Evolutionary conservation across 1,139 yeast genomes (phyloP), one percentile per base, ranked within the genome.

Genomic region (Sugiyamaella sp.): DNA sequence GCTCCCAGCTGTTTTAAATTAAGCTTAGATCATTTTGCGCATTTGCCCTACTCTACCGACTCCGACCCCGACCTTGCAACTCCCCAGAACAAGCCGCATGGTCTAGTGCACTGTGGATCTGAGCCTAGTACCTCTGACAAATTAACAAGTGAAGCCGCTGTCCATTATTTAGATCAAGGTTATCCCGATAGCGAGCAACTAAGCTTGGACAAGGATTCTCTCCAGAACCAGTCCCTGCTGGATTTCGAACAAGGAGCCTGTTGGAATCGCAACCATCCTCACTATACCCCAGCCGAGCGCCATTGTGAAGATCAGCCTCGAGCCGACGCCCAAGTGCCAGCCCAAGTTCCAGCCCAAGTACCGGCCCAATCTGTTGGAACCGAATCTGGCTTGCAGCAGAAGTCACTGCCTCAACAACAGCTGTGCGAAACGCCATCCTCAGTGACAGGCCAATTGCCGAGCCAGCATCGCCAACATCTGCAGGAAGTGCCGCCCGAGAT

Each of bases 1-100:
- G 35, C 14, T 29, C 35, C 35, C 4, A 29, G 14, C n/a, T 29
- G 35, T 29, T 29, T 29, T 29, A 29, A 29, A 29, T 29, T 29
- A 29, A 29, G 35, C 35, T 29, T 29, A 29, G 35, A 29, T 29
- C 35, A 29, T 29, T 29, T 29, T 29, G 35, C 35, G 35, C 35
- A 29, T 5, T 29, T 29, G 35, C 14, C 35, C 35, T 12, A 29
- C 35, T 29, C 35, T 8, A 29, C 35, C 35, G 35, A 29, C 35
- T 12, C 35, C 14, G 35, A 29, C 14, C 14, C 14, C 14, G n/a
- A n/a, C n/a, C 14, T 29, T 14, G 35, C 8, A 12, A 29, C 8
- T 8, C 14, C 8, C 14, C 35, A 12, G 14, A n/a, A n/a, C n/a
- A 12, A 29, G 35, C 35, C 35, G 35, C 35, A 29, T 29, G 35